These are phyloP conservation scores for Cantharellus anzutake DNA, from an alignment of 768 basidiomycete species.

Conservation along the genomic window DNA sequence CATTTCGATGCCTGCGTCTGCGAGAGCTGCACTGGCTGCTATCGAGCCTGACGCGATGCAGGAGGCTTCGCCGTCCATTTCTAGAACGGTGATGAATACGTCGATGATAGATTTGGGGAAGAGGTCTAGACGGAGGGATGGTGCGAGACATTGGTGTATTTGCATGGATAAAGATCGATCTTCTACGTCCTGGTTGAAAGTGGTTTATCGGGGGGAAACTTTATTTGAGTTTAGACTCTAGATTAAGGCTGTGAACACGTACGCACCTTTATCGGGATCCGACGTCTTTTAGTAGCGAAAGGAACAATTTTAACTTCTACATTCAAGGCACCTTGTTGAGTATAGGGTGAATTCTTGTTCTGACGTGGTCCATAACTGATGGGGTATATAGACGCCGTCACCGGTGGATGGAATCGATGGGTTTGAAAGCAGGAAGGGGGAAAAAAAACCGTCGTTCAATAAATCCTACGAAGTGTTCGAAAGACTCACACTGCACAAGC, in stretches of 20 bases:
- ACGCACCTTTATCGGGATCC: constrained; percentile 73
- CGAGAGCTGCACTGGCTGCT: constrained; percentile 79
- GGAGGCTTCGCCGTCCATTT: constrained; percentile 81
- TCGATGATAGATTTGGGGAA: constrained; percentile 93
- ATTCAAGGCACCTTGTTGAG: constrained; percentile 72
- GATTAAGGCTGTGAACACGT: neutral
- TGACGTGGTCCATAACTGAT: constrained; percentile 69
- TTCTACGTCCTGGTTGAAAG: constrained; percentile 52
- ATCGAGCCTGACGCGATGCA: constrained; percentile 73
- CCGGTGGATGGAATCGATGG: too few species aligned
- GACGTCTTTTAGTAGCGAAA: constrained; percentile 61
- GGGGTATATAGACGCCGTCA: neutral
- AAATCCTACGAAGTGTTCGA: neutral
- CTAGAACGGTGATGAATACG: constrained; percentile 74
- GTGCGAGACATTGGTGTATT: constrained; percentile 67
- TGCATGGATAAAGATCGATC: constrained; percentile 68
- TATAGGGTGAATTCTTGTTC: constrained; percentile 61
- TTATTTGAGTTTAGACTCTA: neutral
- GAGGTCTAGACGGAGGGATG: constrained; percentile 70
- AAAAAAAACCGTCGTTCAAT: neutral
- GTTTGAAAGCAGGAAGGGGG: too few species aligned
- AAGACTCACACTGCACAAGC: constrained; percentile 80
- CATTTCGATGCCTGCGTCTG: constrained; percentile 87
- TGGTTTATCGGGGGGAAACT: constrained; percentile 16
- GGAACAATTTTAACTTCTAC: constrained; percentile 96